These are phyloP conservation scores for Aspergillus bridgeri DNA, from an alignment of 495 filamentous ascomycete species.

Conservation along the genomic window DNA sequence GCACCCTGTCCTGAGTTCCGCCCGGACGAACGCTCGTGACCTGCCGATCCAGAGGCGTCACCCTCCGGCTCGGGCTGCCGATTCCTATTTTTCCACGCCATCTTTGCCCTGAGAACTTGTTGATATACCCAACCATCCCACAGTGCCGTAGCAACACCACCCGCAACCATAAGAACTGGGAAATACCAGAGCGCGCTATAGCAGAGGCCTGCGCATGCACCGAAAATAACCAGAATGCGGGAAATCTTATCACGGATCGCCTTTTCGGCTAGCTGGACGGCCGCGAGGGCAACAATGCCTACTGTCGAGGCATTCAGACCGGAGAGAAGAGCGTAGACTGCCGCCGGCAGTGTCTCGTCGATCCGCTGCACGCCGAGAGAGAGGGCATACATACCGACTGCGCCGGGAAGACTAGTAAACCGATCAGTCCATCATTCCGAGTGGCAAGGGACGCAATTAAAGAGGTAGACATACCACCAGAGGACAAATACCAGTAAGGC, in stretches of 20 bases:
- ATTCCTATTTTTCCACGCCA: slow-evolving; percentile 20
- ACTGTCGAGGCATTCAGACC: slow-evolving; percentile 78
- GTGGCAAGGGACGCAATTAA: not conserved
- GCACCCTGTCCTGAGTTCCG: not conserved
- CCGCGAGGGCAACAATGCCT: slow-evolving; percentile 75
- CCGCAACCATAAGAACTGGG: slow-evolving; percentile 64
- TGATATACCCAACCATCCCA: slow-evolving; percentile 60
- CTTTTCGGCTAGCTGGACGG: slow-evolving; percentile 69
- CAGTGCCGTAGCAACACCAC: slow-evolving; percentile 49
- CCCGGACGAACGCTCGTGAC: not conserved
- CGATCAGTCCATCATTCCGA: slow-evolving; percentile 4
- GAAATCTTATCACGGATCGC: slow-evolving; percentile 72
- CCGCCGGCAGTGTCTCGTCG: slow-evolving; percentile 54
- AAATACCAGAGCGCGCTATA: slow-evolving; percentile 86
- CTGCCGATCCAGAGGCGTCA: not conserved
- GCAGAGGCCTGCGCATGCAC: slow-evolving; percentile 63
- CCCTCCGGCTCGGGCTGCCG: slow-evolving; percentile 8
- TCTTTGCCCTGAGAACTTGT: slow-evolving; percentile 24
- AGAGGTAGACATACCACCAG: slow-evolving; percentile 53
- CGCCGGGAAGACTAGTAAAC: slow-evolving; percentile 60
- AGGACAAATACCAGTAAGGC: slow-evolving; percentile 64
- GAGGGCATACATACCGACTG: slow-evolving; percentile 71
- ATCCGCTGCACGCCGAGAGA: slow-evolving; percentile 65
- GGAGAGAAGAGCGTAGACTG: slow-evolving; percentile 72
- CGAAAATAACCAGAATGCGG: slow-evolving; percentile 65